Evolutionary conservation across 352 stramenopile genomes (phyloP).

Genomic region (Globisporangium orthogonon): DNA sequence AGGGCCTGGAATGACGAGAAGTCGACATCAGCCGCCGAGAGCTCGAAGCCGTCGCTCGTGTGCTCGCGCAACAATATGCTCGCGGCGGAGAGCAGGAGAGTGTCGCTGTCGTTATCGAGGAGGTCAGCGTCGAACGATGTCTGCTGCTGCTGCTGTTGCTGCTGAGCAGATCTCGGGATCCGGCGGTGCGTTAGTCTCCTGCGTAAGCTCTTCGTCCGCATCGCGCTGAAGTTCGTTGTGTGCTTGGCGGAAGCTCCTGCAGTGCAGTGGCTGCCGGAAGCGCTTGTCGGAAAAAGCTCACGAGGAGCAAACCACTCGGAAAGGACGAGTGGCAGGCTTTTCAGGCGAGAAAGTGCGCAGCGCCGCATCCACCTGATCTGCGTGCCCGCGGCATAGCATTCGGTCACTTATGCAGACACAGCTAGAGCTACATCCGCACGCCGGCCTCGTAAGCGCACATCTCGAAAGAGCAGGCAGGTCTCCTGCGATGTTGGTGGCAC

Average conservation of each 20-base stretch:
- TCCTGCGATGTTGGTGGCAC: no score
- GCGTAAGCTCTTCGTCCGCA: not conserved
- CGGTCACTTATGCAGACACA: not conserved
- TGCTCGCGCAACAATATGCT: not conserved
- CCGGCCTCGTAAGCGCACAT: no score
- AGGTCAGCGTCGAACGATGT: not conserved
- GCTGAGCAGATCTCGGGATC: not conserved
- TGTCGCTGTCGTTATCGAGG: not conserved
- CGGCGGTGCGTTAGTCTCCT: no score
- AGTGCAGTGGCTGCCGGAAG: no score
- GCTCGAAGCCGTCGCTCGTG: not conserved
- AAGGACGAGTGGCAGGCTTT: no score
- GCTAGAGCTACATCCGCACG: not conserved
- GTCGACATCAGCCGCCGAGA: not conserved
- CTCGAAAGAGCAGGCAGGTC: no score
- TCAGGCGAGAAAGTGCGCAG: no score
- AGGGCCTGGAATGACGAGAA: slow-evolving; percentile 4
- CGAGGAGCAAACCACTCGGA: no score
- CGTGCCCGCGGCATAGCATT: no score
- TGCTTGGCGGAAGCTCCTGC: no score
- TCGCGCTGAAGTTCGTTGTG: not conserved
- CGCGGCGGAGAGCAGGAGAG: not conserved
- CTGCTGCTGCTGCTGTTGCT: not conserved
- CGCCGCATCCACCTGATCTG: no score
- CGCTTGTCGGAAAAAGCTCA: no score